phyloP scores from a whole-genome alignment of 2,329 filamentous ascomycete genomes.

The Fusarium dlaminii region DNA sequence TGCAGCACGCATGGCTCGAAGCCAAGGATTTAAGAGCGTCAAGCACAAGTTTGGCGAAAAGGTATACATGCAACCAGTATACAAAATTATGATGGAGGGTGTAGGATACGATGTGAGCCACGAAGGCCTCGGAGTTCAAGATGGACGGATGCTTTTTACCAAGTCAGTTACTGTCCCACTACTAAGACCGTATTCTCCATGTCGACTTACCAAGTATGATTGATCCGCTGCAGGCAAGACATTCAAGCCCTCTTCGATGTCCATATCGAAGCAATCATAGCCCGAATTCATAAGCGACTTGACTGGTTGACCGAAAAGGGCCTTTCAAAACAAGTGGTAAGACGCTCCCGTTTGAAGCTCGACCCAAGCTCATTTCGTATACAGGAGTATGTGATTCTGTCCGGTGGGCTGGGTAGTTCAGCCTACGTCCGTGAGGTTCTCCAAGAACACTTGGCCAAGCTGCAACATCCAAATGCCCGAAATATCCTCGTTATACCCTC shows the following conservation, averaged over 20 bases:
- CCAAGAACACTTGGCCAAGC: slow-evolving; percentile 48
- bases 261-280: slow-evolving; percentile 45
- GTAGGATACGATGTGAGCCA: slow-evolving; percentile 53
- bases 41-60: slow-evolving; percentile 57
- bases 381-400: slow-evolving; percentile 55
- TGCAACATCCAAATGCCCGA: slow-evolving; percentile 45
- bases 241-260: slow-evolving; percentile 56
- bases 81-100: slow-evolving; percentile 55
- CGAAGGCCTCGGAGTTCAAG: slow-evolving; percentile 49
- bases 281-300: slow-evolving; percentile 52
- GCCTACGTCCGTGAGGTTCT: slow-evolving; percentile 56
- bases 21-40: slow-evolving; percentile 50
- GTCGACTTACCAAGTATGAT: not conserved
- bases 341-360: not conserved
- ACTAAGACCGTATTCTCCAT: not conserved
- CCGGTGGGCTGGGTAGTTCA: slow-evolving; percentile 57
- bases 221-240: slow-evolving; percentile 47
- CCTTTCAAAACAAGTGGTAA: slow-evolving; percentile 49
- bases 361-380: not conserved
- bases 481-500: slow-evolving; percentile 24
- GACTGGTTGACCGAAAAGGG: slow-evolving; percentile 49
- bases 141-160: slow-evolving; percentile 53
- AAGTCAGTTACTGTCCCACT: slow-evolving; percentile 43
- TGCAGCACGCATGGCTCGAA: slow-evolving; percentile 49
- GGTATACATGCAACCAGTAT: slow-evolving; percentile 52